These are phyloP conservation scores for Davidsoniella neocaledoniae DNA, from an alignment of 2,329 filamentous ascomycete species.

Conservation along the genomic window DNA sequence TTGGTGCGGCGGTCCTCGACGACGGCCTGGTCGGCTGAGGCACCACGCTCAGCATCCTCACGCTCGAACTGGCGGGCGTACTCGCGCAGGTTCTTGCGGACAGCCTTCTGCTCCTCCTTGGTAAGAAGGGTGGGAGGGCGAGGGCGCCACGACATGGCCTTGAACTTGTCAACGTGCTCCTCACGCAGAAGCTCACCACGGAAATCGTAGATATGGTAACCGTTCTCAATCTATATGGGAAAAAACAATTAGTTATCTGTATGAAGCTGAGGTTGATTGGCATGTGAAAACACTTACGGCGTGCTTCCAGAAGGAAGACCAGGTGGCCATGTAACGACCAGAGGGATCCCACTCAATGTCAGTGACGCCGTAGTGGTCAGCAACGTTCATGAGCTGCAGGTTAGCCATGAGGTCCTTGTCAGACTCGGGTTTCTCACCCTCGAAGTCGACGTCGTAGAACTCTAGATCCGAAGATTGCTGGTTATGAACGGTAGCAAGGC, in stretches of 20 bases:
- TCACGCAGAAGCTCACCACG: conserved; percentile 77
- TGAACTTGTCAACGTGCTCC: conserved; percentile 90
- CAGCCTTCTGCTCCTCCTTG: conserved; percentile 94
- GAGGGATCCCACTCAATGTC: conserved; percentile 98
- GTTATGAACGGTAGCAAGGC: conserved; percentile 83
- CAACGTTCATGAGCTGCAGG: conserved; percentile 82
- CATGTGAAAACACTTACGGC: conserved; percentile 42
- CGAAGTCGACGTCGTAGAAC: conserved; percentile 95
- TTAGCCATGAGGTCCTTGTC: conserved; percentile 93
- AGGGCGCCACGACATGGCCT: conserved; percentile 90
- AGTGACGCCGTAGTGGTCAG: conserved; percentile 93
- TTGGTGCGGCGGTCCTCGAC: conserved; percentile 70
- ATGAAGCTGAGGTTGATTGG: not conserved
- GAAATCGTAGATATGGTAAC: conserved; percentile 97
- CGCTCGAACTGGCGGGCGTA: conserved; percentile 92
- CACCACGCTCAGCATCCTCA: conserved; percentile 83
- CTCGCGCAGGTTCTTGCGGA: conserved; percentile 95
- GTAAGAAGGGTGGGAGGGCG: conserved; percentile 77
- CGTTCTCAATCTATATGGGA: conserved; percentile 50
- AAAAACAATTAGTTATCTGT: not conserved
- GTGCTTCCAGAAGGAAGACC: conserved; percentile 92
- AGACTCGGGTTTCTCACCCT: conserved; percentile 83
- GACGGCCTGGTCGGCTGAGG: conserved; percentile 83
- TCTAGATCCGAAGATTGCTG: conserved; percentile 90
- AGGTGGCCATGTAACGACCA: conserved; percentile 83